Evolutionary conservation across 2,329 filamentous ascomycete genomes (phyloP).

Genomic region (Malbranchea cinnamomea): DNA sequence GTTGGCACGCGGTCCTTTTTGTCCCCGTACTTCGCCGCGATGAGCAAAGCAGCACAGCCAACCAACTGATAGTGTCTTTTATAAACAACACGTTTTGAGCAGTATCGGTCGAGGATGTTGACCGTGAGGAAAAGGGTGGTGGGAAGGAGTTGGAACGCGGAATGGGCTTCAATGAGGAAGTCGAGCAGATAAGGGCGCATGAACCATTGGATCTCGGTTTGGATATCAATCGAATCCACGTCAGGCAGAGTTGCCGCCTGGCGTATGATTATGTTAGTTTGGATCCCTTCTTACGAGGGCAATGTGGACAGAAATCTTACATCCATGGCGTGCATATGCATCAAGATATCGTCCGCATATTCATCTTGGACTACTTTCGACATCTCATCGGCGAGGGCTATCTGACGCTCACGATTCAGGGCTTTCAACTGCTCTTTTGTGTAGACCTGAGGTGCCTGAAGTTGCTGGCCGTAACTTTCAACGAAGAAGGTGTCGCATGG

Average conservation of each 20-base stretch:
- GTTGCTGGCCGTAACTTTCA: conserved; percentile 43
- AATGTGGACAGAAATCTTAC: conserved; percentile 20
- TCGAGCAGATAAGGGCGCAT: conserved; percentile 97
- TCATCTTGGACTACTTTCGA: conserved; percentile 74
- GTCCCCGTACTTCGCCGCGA: conserved; percentile 96
- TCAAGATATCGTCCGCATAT: conserved; percentile 85
- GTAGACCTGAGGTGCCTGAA: conserved; percentile 34
- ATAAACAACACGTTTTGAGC: conserved; percentile 92
- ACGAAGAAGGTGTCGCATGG: conserved; percentile 56
- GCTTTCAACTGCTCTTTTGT: conserved; percentile 63
- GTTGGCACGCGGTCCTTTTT: conserved; percentile 98
- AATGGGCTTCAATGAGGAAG: conserved; percentile 93
- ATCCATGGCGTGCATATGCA: conserved; percentile 95
- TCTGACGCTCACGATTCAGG: conserved; percentile 68
- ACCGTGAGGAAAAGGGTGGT: conserved; percentile 93
- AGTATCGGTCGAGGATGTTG: conserved; percentile 94
- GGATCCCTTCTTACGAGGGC: neutral
- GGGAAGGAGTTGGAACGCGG: conserved; percentile 82
- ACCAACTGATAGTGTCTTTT: conserved; percentile 98
- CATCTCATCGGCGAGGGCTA: conserved; percentile 76
- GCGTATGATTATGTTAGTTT: neutral
- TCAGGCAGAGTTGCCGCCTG: conserved; percentile 80
- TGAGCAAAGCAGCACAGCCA: conserved; percentile 86
- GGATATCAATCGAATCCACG: conserved; percentile 95
- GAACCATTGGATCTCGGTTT: conserved; percentile 98